Percentiles rank a stretch among this genome's conserved stretches.
phyloP scores from a whole-genome alignment of 768 basidiomycete species.

The Fibroporia radiculosa region DNA sequence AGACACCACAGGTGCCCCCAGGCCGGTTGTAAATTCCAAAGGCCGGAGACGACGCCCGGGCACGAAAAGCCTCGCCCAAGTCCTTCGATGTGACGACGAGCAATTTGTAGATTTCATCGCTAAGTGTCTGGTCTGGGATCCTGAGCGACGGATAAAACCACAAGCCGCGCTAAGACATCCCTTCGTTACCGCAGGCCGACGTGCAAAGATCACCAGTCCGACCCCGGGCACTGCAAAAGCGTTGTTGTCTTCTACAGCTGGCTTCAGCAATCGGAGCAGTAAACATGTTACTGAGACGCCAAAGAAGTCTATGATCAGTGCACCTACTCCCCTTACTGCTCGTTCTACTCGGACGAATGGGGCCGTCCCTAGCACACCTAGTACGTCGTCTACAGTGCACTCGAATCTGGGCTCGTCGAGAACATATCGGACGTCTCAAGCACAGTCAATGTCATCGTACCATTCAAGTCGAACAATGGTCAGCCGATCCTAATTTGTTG shows the following conservation, averaged over 20 bases:
- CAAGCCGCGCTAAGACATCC: constrained; percentile 88
- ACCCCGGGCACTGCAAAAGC: constrained; percentile 43
- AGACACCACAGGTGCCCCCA: constrained; percentile 92
- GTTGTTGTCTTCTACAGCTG: constrained; percentile 46
- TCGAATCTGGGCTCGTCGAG: constrained; percentile 53
- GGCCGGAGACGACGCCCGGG: constrained; percentile 89
- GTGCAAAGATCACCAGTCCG: constrained; percentile 36
- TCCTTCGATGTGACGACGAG: constrained; percentile 88
- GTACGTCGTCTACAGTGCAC: constrained; percentile 37
- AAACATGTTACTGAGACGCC: constrained; percentile 66
- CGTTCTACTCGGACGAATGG: constrained; percentile 54
- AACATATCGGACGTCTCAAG: constrained; percentile 62
- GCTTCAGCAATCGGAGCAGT: constrained; percentile 40
- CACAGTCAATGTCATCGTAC: constrained; percentile 64
- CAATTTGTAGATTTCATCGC: constrained; percentile 95
- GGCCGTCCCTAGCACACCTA: constrained; percentile 50
- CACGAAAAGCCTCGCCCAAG: constrained; percentile 82
- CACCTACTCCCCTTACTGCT: constrained; percentile 81
- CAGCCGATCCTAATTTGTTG: constrained; percentile 24
- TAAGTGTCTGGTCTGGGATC: constrained; percentile 98
- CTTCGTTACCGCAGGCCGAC: constrained; percentile 68
- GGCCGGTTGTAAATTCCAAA: constrained; percentile 93
- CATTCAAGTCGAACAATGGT: constrained; percentile 70
- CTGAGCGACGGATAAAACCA: constrained; percentile 91
- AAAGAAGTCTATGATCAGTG: constrained; percentile 86